Evolutionary conservation across 1,284 basidiomycete genomes (phyloP), one percentile per base, ranked within the genome.

Genomic region (Boletus smithii): DNA sequence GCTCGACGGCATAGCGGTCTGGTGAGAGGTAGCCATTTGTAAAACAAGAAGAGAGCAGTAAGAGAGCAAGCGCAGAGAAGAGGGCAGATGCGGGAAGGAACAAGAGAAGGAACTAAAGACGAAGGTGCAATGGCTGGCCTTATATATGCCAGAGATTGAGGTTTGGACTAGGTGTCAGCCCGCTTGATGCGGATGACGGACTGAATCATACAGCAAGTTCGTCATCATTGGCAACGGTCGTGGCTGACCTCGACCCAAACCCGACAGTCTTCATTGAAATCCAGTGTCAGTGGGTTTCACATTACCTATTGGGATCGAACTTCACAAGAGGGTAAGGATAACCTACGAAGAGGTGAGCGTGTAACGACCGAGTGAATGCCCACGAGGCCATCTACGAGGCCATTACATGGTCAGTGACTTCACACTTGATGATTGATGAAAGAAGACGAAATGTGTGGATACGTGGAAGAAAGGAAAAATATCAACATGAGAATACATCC

Each of bases 401-500:
- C 23, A 43, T 32, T 7, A 16, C 44, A 38, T 40, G 17, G 18
- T 44, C 46, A 44, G 17, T 31, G 16, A 44, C 26, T 6, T 60
- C 48, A 46, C 43, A 39, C 40, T 22, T 23, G 17, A 47, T n/a
- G 23, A 42, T 42, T 16, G 8, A 20, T 8, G 17, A 35, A 32
- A 31, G 8, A 46, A 39, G 14, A 53, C 10, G 37, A 42, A 42
- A 57, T 16, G 45, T 30, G 29, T 41, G 23, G 14, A 47, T 56
- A 48, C 5, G 35, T 32, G n/a, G 17, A 34, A 32, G 32, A 23
- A 44, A 36, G 30, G 13, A 11, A 37, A 34, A 34, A 40, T 24
- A 52, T 60, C 6, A 23, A 55, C 36, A 49, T 23, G 31, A 45
- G 24, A 50, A 46, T 57, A 62, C 50, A 49, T 44, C 34, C 1